phyloP scores from a whole-genome alignment of 2,329 filamentous ascomycete genomes.

The Aspergillus spinulosporus region DNA sequence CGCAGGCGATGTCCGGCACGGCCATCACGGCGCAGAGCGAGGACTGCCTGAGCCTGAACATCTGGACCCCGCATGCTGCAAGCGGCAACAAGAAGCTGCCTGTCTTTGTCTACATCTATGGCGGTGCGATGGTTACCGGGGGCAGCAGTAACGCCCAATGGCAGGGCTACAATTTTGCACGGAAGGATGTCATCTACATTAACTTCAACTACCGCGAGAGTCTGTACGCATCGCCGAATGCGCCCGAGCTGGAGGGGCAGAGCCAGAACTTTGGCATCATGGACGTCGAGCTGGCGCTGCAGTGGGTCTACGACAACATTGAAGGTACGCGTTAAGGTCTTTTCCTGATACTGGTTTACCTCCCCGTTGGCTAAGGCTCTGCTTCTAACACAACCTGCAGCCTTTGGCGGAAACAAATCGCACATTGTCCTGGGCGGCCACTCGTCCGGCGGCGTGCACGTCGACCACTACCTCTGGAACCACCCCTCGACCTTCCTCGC shows the following conservation, averaged over 20 bases:
- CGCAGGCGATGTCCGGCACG: constrained; percentile 26
- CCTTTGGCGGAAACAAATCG: constrained; percentile 25
- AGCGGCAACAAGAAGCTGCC: constrained; percentile 15
- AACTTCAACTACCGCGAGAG: constrained; percentile 28
- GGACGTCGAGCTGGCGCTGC: constrained; percentile 23
- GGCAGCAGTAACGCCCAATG: constrained; percentile 27
- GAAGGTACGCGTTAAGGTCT: constrained; percentile 12
- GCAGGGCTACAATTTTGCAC: constrained; percentile 26
- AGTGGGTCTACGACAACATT: constrained; percentile 27
- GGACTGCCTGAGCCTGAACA: constrained; percentile 25
- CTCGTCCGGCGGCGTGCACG: constrained; percentile 25
- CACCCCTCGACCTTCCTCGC: constrained; percentile 26
- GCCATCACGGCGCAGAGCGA: constrained; percentile 25
- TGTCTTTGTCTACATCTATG: constrained; percentile 54
- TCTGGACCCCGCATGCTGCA: constrained; percentile 20
- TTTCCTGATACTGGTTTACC: too few relatives aligned
- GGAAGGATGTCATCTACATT: constrained; percentile 27
- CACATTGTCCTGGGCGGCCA: constrained; percentile 26
- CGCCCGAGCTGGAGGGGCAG: constrained; percentile 23
- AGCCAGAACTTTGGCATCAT: constrained; percentile 27
- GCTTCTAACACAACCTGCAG: constrained; percentile 6
- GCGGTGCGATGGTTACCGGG: constrained; percentile 61
- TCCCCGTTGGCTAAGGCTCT: too few relatives aligned
- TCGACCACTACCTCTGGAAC: constrained; percentile 28
- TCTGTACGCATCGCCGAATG: constrained; percentile 25